phyloP scores from a whole-genome alignment of 768 basidiomycete genomes.

The Lactarius evosmus region DNA sequence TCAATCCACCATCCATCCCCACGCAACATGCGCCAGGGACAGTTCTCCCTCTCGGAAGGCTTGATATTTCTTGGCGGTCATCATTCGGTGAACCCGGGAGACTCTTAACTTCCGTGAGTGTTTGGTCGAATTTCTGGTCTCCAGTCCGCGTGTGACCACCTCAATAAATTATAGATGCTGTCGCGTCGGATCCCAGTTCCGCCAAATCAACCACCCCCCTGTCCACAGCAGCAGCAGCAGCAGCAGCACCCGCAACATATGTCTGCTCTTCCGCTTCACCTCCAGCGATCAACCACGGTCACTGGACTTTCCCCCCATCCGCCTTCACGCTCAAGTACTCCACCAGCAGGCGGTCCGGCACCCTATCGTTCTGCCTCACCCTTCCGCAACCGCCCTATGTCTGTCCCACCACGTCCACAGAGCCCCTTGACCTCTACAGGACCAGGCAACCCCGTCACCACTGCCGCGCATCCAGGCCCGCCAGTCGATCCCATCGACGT shows the following conservation, averaged over 20 bases:
- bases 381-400: constrained; percentile 37
- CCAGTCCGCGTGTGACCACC: too few relatives aligned
- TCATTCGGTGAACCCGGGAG: constrained; percentile 83
- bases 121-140: neutral
- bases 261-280: constrained; percentile 72
- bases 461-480: constrained; percentile 23
- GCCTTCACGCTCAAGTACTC: constrained; percentile 53
- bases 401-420: constrained; percentile 30
- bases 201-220: constrained; percentile 38
- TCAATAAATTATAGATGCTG: constrained; percentile 48
- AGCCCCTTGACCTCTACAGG: constrained; percentile 36
- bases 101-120: constrained; percentile 70
- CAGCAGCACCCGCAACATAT: constrained; percentile 43
- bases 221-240: constrained; percentile 37
- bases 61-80: constrained; percentile 88
- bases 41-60: constrained; percentile 74
- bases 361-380: constrained; percentile 46
- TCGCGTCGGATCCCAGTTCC: constrained; percentile 72
- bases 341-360: constrained; percentile 41
- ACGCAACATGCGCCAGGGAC: constrained; percentile 59
- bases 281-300: constrained; percentile 54
- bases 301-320: constrained; percentile 46
- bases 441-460: constrained; percentile 31
- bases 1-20: constrained; percentile 42
- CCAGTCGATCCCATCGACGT: constrained; percentile 47